A percentile compares a stretch with the other conserved stretches of the same genome.
These are phyloP conservation scores for Phialophora tarda DNA, from an alignment of 2,329 filamentous ascomycete species.

Conservation along the genomic window DNA sequence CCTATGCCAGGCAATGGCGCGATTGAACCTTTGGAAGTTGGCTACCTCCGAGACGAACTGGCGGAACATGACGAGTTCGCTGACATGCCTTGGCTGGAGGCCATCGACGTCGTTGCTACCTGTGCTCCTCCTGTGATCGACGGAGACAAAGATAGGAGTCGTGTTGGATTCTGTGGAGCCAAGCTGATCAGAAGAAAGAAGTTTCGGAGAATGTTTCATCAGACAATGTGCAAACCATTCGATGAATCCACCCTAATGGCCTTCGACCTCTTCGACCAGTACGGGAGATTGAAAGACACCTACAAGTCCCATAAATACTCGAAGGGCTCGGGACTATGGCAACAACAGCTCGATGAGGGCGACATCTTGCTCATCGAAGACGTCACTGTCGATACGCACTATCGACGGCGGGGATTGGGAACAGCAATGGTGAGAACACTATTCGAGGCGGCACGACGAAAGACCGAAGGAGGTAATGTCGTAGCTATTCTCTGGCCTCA, in stretches of 20 bases:
- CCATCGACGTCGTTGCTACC: slow-evolving; percentile 16
- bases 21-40: slow-evolving; percentile 1
- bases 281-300: slow-evolving; percentile 45
- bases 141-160: neutral
- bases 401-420: slow-evolving; percentile 44
- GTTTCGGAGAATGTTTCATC: neutral
- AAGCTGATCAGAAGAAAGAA: slow-evolving; percentile 7
- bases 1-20: neutral
- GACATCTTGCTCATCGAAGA: slow-evolving; percentile 42
- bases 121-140: neutral
- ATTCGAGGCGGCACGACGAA: slow-evolving; percentile 33
- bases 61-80: slow-evolving; percentile 17
- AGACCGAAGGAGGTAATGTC: neutral
- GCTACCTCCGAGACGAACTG: slow-evolving; percentile 8
- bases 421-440: slow-evolving; percentile 42
- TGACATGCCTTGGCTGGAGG: slow-evolving; percentile 17
- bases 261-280: slow-evolving; percentile 48
- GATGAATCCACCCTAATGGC: slow-evolving; percentile 43
- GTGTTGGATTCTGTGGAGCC: slow-evolving; percentile 11
- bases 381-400: slow-evolving; percentile 36
- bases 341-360: slow-evolving; percentile 39
- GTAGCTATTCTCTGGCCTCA: slow-evolving; percentile 17
- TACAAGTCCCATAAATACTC: slow-evolving; percentile 42
- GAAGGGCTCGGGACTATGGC: slow-evolving; percentile 41
- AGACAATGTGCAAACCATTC: slow-evolving; percentile 25